phyloP scores from a whole-genome alignment of 2,329 filamentous ascomycete genomes.

The Fusarium burgessii region DNA sequence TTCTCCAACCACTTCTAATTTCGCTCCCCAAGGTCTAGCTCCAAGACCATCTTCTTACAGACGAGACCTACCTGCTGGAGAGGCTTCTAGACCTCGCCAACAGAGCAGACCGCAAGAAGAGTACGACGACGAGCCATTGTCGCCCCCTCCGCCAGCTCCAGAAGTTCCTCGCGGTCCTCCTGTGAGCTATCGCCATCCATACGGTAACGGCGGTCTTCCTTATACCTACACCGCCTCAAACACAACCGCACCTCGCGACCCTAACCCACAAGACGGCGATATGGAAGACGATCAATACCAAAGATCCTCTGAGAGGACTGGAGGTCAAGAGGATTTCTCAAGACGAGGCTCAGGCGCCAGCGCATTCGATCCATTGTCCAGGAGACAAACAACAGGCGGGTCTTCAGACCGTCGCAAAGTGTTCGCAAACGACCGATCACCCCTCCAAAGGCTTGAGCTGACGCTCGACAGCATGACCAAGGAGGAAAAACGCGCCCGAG shows the following conservation, averaged over 20 bases:
- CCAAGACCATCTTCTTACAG: slow-evolving; percentile 70
- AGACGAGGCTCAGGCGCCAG: slow-evolving; percentile 42
- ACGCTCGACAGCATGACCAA: slow-evolving; percentile 94
- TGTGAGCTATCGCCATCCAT: slow-evolving; percentile 65
- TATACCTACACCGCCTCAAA: slow-evolving; percentile 40
- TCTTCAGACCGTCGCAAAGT: slow-evolving; percentile 63
- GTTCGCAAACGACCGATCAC: slow-evolving; percentile 86
- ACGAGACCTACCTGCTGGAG: slow-evolving; percentile 57
- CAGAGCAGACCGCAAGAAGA: slow-evolving; percentile 53
- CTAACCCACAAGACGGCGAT: slow-evolving; percentile 33
- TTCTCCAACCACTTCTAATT: slow-evolving; percentile 65
- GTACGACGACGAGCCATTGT: slow-evolving; percentile 52
- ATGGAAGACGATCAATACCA: slow-evolving; percentile 48
- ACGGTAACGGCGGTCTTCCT: slow-evolving; percentile 47
- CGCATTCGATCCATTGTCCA: slow-evolving; percentile 46
- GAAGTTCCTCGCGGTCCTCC: slow-evolving; percentile 72
- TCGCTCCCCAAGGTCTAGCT: slow-evolving; percentile 64
- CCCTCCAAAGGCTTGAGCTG: slow-evolving; percentile 91
- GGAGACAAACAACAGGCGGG: slow-evolving; percentile 55
- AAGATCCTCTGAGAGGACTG: slow-evolving; percentile 35
- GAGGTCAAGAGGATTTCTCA: slow-evolving; percentile 36
- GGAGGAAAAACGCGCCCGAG: slow-evolving; percentile 89
- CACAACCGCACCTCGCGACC: slow-evolving; percentile 19
- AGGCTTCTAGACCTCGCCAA: slow-evolving; percentile 58
- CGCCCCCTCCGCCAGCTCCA: slow-evolving; percentile 64